Evolutionary conservation across 176 grass and related monocot species (phyloP), one percentile per base, ranked within the genome.

Genomic region (Avena insularis): DNA sequence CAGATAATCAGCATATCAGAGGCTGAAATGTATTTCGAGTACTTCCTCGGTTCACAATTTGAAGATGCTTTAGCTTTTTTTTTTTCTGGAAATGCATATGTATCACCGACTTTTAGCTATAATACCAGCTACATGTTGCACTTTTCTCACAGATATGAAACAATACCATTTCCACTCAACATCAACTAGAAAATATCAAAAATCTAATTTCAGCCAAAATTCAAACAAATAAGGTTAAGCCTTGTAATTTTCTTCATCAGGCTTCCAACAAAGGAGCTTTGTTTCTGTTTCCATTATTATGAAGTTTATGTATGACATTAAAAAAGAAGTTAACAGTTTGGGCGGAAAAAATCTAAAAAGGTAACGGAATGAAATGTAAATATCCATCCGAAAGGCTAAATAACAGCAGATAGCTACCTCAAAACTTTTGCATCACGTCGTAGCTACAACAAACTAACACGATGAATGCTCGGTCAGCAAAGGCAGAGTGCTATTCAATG

Each of bases 291-390:
- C 40, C 11, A 71, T 80, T 73, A 31, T 79, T 56, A 43, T 72
- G 40, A 2, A 43, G 12, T 38, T 35, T 56, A 27, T 63, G n/a
- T 1, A 63, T 66, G 63, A 15, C 6, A 66, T 33, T 13, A 65
- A 65, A 1, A 65, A 65, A 29, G 21, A 63, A 63, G 21, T 9
- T 31, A 14, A 63, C 61, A 65, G 4, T 65, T 65, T 65, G 25
- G 31, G 25, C 12, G 0, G 12, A 5, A 14, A 65, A 65, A 65
- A 12, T 54, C 48, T 19, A 40, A 40, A 33, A 14, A 57, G 19
- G 19, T n/a, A 68, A n/a, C 38, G 17, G 38, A 53, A 75, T 19
- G 45, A 69, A 71, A 60, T 86, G 77, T 9, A 61, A 68, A 71
- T 16, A n/a, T 8, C 8, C 7, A 78, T 5, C 48, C 15, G n/a